A percentile compares a stretch with the other conserved stretches of the same genome.
phyloP scores from a whole-genome alignment of 2,329 filamentous ascomycete species.

The Phaeomoniella chlamydospora region DNA sequence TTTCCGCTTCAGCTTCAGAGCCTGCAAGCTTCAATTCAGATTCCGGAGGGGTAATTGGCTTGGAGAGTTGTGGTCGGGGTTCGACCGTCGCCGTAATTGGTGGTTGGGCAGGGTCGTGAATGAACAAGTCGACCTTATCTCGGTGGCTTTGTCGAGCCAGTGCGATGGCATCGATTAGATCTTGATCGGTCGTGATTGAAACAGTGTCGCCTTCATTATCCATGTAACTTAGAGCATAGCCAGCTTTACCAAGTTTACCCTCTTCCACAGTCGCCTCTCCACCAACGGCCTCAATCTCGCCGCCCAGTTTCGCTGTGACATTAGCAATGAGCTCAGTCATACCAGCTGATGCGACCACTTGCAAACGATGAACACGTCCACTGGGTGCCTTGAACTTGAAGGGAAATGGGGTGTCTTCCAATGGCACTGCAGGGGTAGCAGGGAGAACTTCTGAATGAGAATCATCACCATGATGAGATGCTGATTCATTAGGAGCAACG shows the following conservation, averaged over 20 bases:
- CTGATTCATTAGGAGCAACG: conserved; percentile 83
- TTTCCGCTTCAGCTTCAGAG: conserved; percentile 21
- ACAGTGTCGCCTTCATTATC: conserved; percentile 96
- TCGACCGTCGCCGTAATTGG: conserved; percentile 53
- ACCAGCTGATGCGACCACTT: conserved; percentile 67
- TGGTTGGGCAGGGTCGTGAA: conserved; percentile 85
- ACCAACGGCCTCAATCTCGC: conserved; percentile 70
- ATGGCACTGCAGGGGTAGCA: conserved; percentile 31
- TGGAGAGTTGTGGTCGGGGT: conserved; percentile 38
- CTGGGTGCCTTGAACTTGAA: conserved; percentile 99
- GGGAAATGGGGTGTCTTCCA: conserved; percentile 66
- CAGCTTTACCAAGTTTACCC: conserved; percentile 58
- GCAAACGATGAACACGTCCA: conserved; percentile 82
- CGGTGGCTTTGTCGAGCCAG: conserved; percentile 62
- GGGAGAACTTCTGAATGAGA: conserved; percentile 53
- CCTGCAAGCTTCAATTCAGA: conserved; percentile 28
- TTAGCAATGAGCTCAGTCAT: conserved; percentile 63
- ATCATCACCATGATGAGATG: conserved; percentile 76
- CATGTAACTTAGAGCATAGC: conserved; percentile 87
- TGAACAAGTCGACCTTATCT: conserved; percentile 95
- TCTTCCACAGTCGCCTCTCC: conserved; percentile 66
- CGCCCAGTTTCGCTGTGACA: conserved; percentile 72
- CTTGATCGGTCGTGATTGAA: conserved; percentile 89
- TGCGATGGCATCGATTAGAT: conserved; percentile 77
- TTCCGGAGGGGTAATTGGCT: conserved; percentile 35